Base-by-base conservation (phyloP, 257 asterid genomes). In the Lantana camara region DNA sequence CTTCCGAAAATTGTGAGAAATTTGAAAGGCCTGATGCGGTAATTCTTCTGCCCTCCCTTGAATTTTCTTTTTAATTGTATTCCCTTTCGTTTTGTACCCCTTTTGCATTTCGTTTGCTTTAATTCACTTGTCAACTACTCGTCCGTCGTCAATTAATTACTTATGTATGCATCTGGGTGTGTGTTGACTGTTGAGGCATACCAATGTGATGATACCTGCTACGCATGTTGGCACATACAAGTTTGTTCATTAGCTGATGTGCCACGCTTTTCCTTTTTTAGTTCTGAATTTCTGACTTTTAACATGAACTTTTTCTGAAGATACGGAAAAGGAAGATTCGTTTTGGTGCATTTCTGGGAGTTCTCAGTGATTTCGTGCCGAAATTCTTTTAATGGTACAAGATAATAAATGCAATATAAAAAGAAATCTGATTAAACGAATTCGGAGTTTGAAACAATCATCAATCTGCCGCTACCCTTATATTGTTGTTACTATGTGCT, bases 11-110 rank as follows among this genome's bases (percentile, higher is more conserved):
- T 34, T 11, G 71, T 37, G 83, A 78, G 73, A 82, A 52, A 73
- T 23, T 64, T n/a, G 75, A 78, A 51, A 76, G 88, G 24, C 79
- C 81, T 32, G 85, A 82, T 44, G 72, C 20, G 82, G 85, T 82
- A 77, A 73, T 58, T 48, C 32, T 38, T 60, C 13, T 15, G 32
- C 14, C 15, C 9, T 16, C 17, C 2, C 5, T 14, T 47, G 5
- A 13, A n/a, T 11, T 27, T 52, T n/a, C 50, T 35, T 38, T 5
- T 51, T 16, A 2, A 57, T 49, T 52, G 7, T 20, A 5, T 19
- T 34, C 19, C 19, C 29, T 9, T 12, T 50, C 11, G 13, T 19
- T 50, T 50, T 21, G 32, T 27, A 27, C 1, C 23, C n/a, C 2
- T 41, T 53, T 64, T 54, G n/a, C 46, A 44, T 8, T 67, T 13